phyloP scores from a whole-genome alignment of 345 rosid species.

The Eucalyptus curtisii region DNA sequence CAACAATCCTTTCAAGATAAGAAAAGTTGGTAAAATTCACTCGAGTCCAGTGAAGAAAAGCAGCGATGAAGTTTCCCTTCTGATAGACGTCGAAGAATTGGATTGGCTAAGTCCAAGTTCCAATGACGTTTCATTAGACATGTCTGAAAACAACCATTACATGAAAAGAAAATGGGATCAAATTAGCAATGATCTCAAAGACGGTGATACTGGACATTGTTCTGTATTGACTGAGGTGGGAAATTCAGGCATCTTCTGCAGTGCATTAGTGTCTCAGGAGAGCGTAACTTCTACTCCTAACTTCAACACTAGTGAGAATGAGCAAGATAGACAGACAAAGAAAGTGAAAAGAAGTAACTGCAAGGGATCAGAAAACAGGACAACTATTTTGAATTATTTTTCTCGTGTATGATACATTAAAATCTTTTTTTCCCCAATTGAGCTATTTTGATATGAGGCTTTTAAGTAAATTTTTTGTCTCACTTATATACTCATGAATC shows the following conservation, averaged over 20 bases:
- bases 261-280: constrained; percentile 22
- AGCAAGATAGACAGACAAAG: constrained; percentile 11
- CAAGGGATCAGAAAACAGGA: constrained; percentile 14
- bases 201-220: not conserved
- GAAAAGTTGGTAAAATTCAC: constrained; percentile 14
- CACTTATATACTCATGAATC: not conserved
- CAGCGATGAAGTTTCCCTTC: constrained; percentile 4
- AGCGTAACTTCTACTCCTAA: constrained; percentile 41
- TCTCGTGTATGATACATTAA: constrained; percentile 15
- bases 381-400: constrained; percentile 58
- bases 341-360: constrained; percentile 12
- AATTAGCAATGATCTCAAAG: not conserved
- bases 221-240: constrained; percentile 21
- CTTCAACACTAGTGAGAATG: constrained; percentile 5
- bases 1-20: constrained; percentile 57
- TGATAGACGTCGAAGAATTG: constrained; percentile 2
- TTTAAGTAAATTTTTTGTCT: not conserved
- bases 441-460: not conserved
- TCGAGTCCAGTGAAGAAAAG: not conserved
- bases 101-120: constrained; percentile 5
- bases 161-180: constrained; percentile 5
- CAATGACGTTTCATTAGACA: not conserved
- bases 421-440: not conserved
- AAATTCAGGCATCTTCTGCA: not conserved
- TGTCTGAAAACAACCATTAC: not conserved